Conservation (phyloP, 2,329 filamentous ascomycete species). For the Microcyclospora tardicrescens region DNA sequence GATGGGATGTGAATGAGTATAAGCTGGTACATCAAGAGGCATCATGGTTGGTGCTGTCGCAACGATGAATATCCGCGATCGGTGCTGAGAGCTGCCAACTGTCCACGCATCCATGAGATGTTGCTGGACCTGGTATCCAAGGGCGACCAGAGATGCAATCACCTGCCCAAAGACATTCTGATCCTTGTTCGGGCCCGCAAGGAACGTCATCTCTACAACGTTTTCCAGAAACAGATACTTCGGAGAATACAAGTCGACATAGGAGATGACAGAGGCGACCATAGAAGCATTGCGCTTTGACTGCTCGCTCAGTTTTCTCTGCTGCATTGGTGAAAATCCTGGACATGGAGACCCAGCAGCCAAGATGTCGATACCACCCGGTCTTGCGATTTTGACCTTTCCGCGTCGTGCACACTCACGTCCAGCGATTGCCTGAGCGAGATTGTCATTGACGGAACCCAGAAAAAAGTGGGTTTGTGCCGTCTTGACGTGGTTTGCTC, state of each 20-base stretch:
- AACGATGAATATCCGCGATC: slow-evolving; percentile 56
- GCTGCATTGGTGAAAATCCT: slow-evolving; percentile 57
- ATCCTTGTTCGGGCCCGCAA: slow-evolving; percentile 18
- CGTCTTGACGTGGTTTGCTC: slow-evolving; percentile 46
- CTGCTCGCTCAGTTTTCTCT: slow-evolving; percentile 38
- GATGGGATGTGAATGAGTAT: slow-evolving; percentile 50
- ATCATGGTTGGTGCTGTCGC: slow-evolving; percentile 54
- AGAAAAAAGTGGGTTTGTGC: slow-evolving; percentile 37
- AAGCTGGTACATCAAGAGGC: slow-evolving; percentile 42
- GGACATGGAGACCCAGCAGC: slow-evolving; percentile 65
- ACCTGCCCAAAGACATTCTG: slow-evolving; percentile 62
- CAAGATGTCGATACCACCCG: slow-evolving; percentile 56
- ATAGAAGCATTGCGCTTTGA: slow-evolving; percentile 63
- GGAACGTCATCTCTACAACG: slow-evolving; percentile 50
- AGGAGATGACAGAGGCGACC: slow-evolving; percentile 62
- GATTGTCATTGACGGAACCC: slow-evolving; percentile 60
- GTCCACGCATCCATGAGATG: slow-evolving; percentile 57
- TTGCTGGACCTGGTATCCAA: slow-evolving; percentile 64
- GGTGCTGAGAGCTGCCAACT: slow-evolving; percentile 51
- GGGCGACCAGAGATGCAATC: slow-evolving; percentile 56
- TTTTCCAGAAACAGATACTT: slow-evolving; percentile 70
- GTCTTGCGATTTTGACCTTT: slow-evolving; percentile 36
- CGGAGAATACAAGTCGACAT: slow-evolving; percentile 61
- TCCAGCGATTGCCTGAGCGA: slow-evolving; percentile 43
- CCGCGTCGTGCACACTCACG: slow-evolving; percentile 21